Base-by-base conservation (phyloP, 2,329 filamentous ascomycete species). In the Clonostachys byssicola region DNA sequence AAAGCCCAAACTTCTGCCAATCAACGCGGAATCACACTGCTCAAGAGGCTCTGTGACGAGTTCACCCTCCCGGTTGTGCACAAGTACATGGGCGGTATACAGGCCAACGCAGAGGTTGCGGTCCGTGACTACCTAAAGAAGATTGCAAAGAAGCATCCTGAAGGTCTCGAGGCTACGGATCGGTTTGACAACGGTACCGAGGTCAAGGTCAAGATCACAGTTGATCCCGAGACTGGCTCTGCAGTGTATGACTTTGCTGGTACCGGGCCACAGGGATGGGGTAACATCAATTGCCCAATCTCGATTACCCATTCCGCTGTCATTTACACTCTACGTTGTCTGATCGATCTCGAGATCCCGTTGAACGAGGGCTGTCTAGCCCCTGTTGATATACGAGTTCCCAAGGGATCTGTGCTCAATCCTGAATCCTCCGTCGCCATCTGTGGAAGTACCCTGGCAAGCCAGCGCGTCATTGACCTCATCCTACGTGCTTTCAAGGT, bases 361-460 rank as follows among this genome's bases (percentile, higher is more conserved):
- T 57, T 70, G 1, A 70, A 70, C 50, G 57, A 70, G 50, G 67
- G 67, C 18, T 68, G 66, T 42, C 55, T 70, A 5, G 45, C 54
- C 2, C 65, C 67, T 1, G 60, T 67, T 13, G 53, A 61, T 17
- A 58, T 70, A 33, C 47, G 49, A n/a, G 56, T 66, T 1, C 67
- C 67, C 4, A 47, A 49, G 12, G 57, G 59, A 10, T 58, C 56
- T 2, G 52, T 69, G n/a, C 57, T 70, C 2, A 61, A 61, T 17
- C 67, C 67, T 3, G 58, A 56, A 0, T 56, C 65, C 1, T 49
- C 52, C 0, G 65, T 60, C 2, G 66, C 65, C 2, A 60, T 67
- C 43, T 63, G 61, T 34, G 87, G 87, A n/a, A 89, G 89, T 56
- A 85, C 89, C 1, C 52, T 65, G 5, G 62, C 62, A 5, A 61